Evolutionary conservation across 345 rosid species (phyloP).

Genomic region (Rhodamnia rubescens): DNA sequence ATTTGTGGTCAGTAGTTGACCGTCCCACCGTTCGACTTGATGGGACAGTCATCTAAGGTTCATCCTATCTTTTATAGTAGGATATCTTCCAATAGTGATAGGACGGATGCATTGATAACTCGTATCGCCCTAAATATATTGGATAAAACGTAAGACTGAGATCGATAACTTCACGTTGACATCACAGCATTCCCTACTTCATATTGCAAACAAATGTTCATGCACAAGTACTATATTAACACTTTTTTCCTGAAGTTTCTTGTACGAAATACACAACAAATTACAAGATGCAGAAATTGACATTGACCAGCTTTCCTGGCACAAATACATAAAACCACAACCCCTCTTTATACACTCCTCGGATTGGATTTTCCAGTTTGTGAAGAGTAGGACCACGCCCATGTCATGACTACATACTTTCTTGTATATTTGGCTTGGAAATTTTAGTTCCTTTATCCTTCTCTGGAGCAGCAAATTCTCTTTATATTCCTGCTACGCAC

Average conservation of each 20-base stretch:
- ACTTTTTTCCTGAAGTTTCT: not conserved
- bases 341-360: not conserved
- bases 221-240: not conserved
- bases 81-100: no score
- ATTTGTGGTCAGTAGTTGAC: no score
- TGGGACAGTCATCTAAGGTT: no score
- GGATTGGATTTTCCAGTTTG: not conserved
- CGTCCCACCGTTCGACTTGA: no score
- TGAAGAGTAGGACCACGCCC: not conserved
- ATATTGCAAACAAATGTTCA: not conserved
- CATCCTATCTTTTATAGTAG: no score
- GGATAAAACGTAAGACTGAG: no score
- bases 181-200: no score
- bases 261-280: not conserved
- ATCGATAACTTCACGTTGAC: no score
- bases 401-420: not conserved
- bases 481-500: constrained; percentile 58
- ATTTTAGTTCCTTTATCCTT: not conserved
- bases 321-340: not conserved
- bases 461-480: not conserved
- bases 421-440: not conserved
- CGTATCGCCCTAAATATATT: no score
- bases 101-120: no score
- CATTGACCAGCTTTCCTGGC: not conserved
- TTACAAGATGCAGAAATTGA: not conserved